Evolutionary conservation across 495 filamentous ascomycete genomes (phyloP), one percentile per base, ranked within the genome.

Genomic region (Thermothielavioides terrestris): DNA sequence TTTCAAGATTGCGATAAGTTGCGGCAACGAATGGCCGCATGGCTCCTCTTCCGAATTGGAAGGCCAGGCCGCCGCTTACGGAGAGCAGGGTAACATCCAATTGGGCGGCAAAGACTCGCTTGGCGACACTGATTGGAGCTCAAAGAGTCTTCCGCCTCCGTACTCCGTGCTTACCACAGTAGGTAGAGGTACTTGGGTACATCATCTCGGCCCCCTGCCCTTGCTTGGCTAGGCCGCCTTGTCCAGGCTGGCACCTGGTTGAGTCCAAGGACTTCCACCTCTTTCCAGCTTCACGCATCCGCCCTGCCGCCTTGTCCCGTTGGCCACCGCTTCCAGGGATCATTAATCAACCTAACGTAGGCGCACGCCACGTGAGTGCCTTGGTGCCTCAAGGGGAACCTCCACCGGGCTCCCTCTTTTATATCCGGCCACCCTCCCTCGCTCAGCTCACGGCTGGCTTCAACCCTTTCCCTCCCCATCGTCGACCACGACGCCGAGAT

Each of bases 201-300:
- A n/a, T n/a, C n/a, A n/a, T n/a, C n/a, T n/a, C n/a, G n/a, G n/a
- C n/a, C n/a, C n/a, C n/a, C n/a, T n/a, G n/a, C n/a, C n/a, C n/a
- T n/a, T n/a, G n/a, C n/a, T 12, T 6, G n/a, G n/a, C 21, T 43
- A 18, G 37, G 31, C 43, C 51, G 41, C 23, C 30, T 41, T 31
- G 20, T 25, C 45, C 23, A 36, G 41, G 23, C 45, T n/a, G n/a
- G n/a, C 46, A 53, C 23, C 49, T 44, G 45, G 30, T 59, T 57
- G 43, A 59, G n/a, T 57, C 56, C 44, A 46, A 34, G 31, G 45
- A 40, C 53, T 64, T 64, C 61, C 54, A 59, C 45, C 56, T 52
- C 59, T 56, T 64, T 64, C 61, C 59, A 62, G 49, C 52, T 54
- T 47, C 38, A 38, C 34, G 37, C 50, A 56, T 45, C 26, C 25